Percentiles rank a stretch among this genome's conserved stretches.
Evolutionary conservation across 176 grass and related monocot genomes (phyloP).

Genomic region (Dactylis glomerata): DNA sequence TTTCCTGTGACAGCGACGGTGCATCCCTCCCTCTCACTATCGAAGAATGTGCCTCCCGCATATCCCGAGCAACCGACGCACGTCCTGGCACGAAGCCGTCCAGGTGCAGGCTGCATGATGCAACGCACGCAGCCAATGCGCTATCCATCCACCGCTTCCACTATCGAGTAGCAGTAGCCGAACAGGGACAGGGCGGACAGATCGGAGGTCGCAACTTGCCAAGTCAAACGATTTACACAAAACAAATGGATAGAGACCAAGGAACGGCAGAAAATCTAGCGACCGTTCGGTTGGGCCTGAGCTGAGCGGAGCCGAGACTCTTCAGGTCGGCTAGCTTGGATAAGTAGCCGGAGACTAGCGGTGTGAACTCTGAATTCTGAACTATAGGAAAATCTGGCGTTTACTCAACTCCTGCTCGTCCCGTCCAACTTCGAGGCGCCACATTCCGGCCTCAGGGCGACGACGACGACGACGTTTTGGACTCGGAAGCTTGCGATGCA

Average conservation of each 20-base stretch:
- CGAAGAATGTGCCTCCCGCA: too few species aligned
- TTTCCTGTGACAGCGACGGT: neutral
- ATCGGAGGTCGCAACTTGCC: neutral
- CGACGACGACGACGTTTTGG: neutral
- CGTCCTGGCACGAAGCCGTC: neutral
- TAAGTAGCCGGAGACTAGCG: too few species aligned
- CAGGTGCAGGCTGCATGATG: neutral
- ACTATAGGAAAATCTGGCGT: neutral
- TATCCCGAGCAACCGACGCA: too few species aligned
- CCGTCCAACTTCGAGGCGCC: conserved; percentile 13
- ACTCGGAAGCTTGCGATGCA: neutral
- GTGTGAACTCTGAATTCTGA: too few species aligned
- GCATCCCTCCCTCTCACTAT: too few species aligned
- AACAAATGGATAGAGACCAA: neutral
- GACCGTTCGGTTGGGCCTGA: neutral
- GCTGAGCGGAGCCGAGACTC: neutral
- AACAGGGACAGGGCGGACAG: neutral
- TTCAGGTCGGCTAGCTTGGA: neutral
- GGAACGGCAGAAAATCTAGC: neutral
- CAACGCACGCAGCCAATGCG: neutral
- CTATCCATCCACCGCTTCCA: neutral
- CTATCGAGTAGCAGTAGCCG: neutral
- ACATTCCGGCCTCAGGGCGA: neutral
- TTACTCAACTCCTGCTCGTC: neutral
- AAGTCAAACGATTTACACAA: neutral